Base-by-base conservation (phyloP, 176 grass and related monocot genomes). In the Ananas comosus region DNA sequence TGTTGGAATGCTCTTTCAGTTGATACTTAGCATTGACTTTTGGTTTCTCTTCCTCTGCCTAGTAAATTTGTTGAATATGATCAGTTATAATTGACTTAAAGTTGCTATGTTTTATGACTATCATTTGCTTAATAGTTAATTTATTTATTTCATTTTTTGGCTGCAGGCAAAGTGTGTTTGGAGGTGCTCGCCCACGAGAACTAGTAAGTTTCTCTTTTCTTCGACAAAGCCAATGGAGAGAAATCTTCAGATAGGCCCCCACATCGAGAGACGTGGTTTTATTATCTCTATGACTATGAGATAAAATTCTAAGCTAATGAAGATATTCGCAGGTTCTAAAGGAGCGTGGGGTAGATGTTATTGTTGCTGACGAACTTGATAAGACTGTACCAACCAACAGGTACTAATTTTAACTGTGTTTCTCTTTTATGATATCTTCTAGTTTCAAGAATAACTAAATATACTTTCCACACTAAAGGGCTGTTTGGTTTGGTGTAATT, bases 151-250 rank as follows among this genome's bases (percentile, higher is more conserved):
- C 78, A 51, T 68, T 71, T 74, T 83, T 11, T 77, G 79, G 67
- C 50, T 51, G 47, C 75, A 99, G 95, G 87, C 66, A 78, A 85
- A 83, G 69, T 47, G 72, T 94, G 10, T 99, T 99, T 74, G 90
- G 95, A 75, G 87, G 95, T 64, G 95, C 87, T 80, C 95, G 95
- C 0, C 95, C 90, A 24, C 66, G 95, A 7, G 95, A 99, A 79
- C 85, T 91, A 73, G 95, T 99, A 86, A 69, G 67, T 71, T 65
- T 24, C 48, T 56, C 49, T n/a, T 54, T 47, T 82, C 72, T 66
- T 51, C 22, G 9, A 16, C 17, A 61, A 19, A 61, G 16, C n/a
- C 21, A 61, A 61, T 61, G 16, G 16, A 19, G 21, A 61, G 56
- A 61, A 61, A 61, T 2, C 56, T 18, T 61, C 17, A 22, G 2